Percentiles rank a stretch among this genome's conserved stretches.
phyloP scores from a whole-genome alignment of 768 basidiomycete genomes.

The Pisolithus microcarpus region DNA sequence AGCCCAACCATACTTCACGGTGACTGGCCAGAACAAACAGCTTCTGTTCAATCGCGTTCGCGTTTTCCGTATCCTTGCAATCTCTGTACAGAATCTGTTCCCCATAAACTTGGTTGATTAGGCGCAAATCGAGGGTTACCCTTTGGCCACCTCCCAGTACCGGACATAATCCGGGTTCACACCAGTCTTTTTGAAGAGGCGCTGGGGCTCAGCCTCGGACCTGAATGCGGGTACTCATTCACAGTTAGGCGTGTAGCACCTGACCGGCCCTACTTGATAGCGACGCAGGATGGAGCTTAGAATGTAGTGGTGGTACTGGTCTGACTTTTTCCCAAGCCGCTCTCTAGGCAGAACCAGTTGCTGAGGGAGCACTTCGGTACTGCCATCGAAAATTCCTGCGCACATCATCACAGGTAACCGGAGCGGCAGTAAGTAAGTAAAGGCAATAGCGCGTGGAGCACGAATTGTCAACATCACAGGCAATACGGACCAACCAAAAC shows the following conservation, averaged over 20 bases:
- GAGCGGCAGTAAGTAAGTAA: constrained; percentile 6
- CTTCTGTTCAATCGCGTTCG: constrained; percentile 24
- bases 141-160: constrained; percentile 7
- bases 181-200: constrained; percentile 2
- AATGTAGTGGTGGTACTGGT: constrained; percentile 9
- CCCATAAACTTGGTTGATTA: constrained; percentile 7
- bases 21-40: constrained; percentile 20
- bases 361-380: constrained; percentile 30
- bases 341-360: constrained; percentile 41
- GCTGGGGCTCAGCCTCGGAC: constrained; percentile 5
- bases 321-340: constrained; percentile 20
- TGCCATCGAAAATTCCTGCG: constrained; percentile 41
- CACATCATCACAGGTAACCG: constrained; percentile 46
- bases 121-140: constrained; percentile 6
- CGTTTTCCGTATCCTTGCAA: constrained; percentile 11
- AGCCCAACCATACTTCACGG: constrained; percentile 26
- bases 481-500: neutral
- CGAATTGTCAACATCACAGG: neutral
- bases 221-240: constrained; percentile 1
- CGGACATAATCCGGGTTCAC: constrained; percentile 3
- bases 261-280: constrained; percentile 2
- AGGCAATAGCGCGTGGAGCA: too few relatives aligned
- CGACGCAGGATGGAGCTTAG: constrained; percentile 7
- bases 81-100: constrained; percentile 23
- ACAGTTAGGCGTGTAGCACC: neutral